Base-by-base conservation (phyloP, 768 basidiomycete species). In the Leucocoprinus birnbaumii region DNA sequence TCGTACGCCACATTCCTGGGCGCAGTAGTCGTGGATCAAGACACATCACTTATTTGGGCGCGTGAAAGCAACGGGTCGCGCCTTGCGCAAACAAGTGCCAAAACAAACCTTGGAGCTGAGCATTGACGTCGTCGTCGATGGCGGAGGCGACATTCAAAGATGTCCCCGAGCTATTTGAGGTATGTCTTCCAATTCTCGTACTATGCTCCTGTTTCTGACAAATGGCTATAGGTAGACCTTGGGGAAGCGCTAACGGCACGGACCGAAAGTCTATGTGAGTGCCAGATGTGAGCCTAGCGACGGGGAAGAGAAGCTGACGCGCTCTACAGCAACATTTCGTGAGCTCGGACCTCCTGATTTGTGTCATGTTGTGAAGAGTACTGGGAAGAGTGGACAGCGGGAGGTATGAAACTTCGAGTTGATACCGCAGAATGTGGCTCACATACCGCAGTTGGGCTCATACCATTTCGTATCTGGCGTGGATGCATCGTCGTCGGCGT, bases 381-480 rank as follows among this genome's bases (percentile, higher is more conserved):
- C 87, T 0, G 93, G 94, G 6, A 80, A 84, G 56, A 77, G 84
- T 45, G 92, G 89, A 1, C 84, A 88, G 60, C 89, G 91, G 67
- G 95, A 98, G 70, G 95, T 95, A 58, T 89, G 19, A 79, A n/a
- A 8, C 9, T 37, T 25, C 27, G n/a, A n/a, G n/a, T n/a, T n/a
- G n/a, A n/a, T n/a, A n/a, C n/a, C n/a, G n/a, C n/a, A n/a, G n/a
- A n/a, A n/a, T n/a, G n/a, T n/a, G n/a, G n/a, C 25, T 58, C 46
- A 21, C 51, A 34, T 27, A 38, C 16, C 38, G 24, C 63, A 97
- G 94, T 77, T 93, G 56, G 93, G 94, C 37, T 98, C 96, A 34
- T 98, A 98, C 68, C 97, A 99, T 72, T 98, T 92, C 63, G 83
- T 97, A 55, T 99, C 97, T 0, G 96, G 97, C n/a, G 92, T 99